A percentile compares a stretch with the other conserved stretches of the same genome.
These are phyloP conservation scores for Marasmius fiardii DNA, from an alignment of 1,284 basidiomycete species.

Conservation along the genomic window DNA sequence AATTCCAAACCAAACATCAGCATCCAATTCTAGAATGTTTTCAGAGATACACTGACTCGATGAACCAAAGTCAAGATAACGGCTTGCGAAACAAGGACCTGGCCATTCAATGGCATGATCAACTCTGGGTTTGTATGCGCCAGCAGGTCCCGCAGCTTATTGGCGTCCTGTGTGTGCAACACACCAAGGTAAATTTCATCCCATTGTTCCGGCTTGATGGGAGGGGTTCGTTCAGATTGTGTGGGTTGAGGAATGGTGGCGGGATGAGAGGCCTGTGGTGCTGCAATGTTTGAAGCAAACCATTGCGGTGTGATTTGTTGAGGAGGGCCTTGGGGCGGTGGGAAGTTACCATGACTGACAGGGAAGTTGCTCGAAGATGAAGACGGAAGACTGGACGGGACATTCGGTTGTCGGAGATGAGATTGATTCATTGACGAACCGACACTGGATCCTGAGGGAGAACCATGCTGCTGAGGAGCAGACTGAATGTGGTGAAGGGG, in stretches of 20 bases:
- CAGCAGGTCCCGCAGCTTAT: constrained; percentile 70
- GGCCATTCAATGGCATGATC: constrained; percentile 70
- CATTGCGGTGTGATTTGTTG: constrained; percentile 48
- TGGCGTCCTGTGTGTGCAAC: constrained; percentile 65
- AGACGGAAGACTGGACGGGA: not conserved
- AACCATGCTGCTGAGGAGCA: constrained; percentile 43
- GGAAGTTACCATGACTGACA: constrained; percentile 11
- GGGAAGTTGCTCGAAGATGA: not conserved
- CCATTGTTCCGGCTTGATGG: constrained; percentile 68
- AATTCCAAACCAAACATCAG: constrained; percentile 11
- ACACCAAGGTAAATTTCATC: constrained; percentile 76
- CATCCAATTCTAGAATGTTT: constrained; percentile 2
- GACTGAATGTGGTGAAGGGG: constrained; percentile 40
- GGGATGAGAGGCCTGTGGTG: constrained; percentile 74
- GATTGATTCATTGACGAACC: constrained; percentile 27
- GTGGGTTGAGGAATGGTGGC: constrained; percentile 64
- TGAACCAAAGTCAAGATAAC: constrained; percentile 79
- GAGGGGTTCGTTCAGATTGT: constrained; percentile 47
- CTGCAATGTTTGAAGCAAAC: constrained; percentile 60
- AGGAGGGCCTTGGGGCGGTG: constrained; percentile 35
- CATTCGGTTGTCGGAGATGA: constrained; percentile 25
- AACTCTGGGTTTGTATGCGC: constrained; percentile 71
- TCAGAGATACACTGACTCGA: constrained; percentile 47
- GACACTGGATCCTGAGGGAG: constrained; percentile 31
- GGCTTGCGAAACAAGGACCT: constrained; percentile 71